phyloP scores from a whole-genome alignment of 2,329 filamentous ascomycete species.

The Colletotrichum navitas region DNA sequence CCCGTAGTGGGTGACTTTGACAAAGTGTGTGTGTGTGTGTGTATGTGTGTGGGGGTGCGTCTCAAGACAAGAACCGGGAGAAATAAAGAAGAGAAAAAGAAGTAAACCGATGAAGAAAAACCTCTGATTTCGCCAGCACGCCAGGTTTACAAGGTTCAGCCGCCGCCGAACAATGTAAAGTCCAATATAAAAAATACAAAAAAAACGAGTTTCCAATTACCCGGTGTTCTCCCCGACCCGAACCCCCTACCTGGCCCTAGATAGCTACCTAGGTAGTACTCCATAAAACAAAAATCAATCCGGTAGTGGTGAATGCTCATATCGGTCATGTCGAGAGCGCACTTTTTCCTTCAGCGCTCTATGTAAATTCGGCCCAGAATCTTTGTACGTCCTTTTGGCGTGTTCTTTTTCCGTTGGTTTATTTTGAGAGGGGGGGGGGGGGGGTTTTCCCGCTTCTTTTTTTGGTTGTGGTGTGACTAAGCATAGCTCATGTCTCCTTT shows the following conservation, averaged over 20 bases:
- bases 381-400: constrained; percentile 1
- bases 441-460: not conserved
- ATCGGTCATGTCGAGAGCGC: constrained; percentile 32
- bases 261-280: not conserved
- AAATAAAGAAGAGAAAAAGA: not conserved
- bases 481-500: constrained; percentile 50
- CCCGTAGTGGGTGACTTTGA: constrained; percentile 5
- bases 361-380: not conserved
- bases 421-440: not conserved
- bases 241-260: not conserved
- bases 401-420: not conserved
- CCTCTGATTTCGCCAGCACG: constrained; percentile 8
- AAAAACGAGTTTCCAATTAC: not conserved
- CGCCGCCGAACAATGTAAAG: not conserved
- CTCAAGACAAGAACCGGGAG: not conserved
- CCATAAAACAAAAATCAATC: not conserved
- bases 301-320: constrained; percentile 32
- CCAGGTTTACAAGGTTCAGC: not conserved
- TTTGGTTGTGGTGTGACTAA: constrained; percentile 30
- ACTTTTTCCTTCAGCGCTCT: not conserved
- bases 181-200: not conserved
- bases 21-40: not conserved
- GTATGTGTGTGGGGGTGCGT: not conserved
- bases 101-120: not conserved
- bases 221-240: not conserved